phyloP scores from a whole-genome alignment of 306 rosid genomes.

The Vigna mungo region DNA sequence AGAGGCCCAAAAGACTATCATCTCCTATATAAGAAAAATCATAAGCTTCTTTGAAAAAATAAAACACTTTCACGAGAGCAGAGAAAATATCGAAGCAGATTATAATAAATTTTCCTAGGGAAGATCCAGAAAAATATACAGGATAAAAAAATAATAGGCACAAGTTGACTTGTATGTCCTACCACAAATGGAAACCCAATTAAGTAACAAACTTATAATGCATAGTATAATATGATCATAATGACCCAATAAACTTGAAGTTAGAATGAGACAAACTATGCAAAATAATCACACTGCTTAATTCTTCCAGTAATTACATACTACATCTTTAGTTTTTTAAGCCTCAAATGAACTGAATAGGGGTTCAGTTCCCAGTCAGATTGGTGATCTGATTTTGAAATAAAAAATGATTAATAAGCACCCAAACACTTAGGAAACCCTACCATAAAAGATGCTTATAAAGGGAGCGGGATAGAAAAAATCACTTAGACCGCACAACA shows the following conservation, averaged over 20 bases:
- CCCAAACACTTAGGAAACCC: not conserved
- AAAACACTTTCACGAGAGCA: not conserved
- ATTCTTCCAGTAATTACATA: constrained; percentile 1
- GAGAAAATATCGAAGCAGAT: constrained; percentile 4
- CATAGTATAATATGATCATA: not conserved
- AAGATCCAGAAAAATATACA: constrained; percentile 1
- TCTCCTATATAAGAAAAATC: constrained; percentile 10
- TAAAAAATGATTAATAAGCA: no score
- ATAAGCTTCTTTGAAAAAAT: not conserved
- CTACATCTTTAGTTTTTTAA: no score
- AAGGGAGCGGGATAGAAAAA: not conserved
- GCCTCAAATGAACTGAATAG: no score
- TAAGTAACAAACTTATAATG: not conserved
- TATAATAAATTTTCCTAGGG: not conserved
- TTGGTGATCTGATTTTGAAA: no score
- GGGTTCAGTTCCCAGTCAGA: no score
- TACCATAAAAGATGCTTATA: no score
- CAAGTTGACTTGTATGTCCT: constrained; percentile 20
- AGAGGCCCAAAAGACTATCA: constrained; percentile 17
- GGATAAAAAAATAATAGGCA: constrained; percentile 14
- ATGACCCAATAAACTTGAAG: constrained; percentile 30
- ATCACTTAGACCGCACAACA: not conserved
- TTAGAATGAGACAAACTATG: constrained; percentile 26
- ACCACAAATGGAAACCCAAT: constrained; percentile 24
- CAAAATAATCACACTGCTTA: constrained; percentile 27